Evolutionary conservation across 768 basidiomycete species (phyloP), one percentile per base, ranked within the genome.

Genomic region (Lentinula boryana): DNA sequence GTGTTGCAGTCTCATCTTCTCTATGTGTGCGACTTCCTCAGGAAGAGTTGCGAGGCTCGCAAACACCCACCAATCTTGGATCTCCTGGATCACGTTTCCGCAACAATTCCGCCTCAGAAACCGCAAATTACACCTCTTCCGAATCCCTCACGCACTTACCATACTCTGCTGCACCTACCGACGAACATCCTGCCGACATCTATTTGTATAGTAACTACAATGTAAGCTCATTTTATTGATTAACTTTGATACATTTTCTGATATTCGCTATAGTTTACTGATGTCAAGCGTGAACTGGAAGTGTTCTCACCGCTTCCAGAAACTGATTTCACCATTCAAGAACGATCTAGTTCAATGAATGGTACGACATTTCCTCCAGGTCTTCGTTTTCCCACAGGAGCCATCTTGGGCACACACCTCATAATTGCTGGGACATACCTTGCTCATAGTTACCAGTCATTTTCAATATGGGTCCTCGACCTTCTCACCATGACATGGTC

Each of bases 121-220:
- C 72, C 9, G 73, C 78, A 44, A 83, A 86, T 18, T 77, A 76
- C 58, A 88, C 87, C 0, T 68, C 83, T 18, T 74, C 84, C 16
- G 83, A 89, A 67, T 77, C 80, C 36, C 76, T 91, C 60, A 72
- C 82, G 38, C 87, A 92, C 69, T 80, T 91, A 41, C 88, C 91
- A 1, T 94, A 92, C 71, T 89, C 93, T 33, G 79, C 86, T 1
- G 68, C 78, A 2, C 86, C 91, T 9, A 87, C 80, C 2, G 84
- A 86, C 62, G 86, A 92, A 61, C 83, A 85, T 67, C 92, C 93
- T 7, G 87, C 85, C 65, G 91, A 97, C 65, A 91, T 98, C 33
- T 91, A 85, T 72, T 77, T 96, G 31, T 99, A 95, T 73, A 94
- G 92, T 67, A 99, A 98, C 71, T 97, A 95, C 78, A 98, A 98